Percentiles rank a stretch among this genome's conserved stretches.
These are phyloP conservation scores for Cucumis hystrix DNA, from an alignment of 306 rosid genomes.

Conservation along the genomic window DNA sequence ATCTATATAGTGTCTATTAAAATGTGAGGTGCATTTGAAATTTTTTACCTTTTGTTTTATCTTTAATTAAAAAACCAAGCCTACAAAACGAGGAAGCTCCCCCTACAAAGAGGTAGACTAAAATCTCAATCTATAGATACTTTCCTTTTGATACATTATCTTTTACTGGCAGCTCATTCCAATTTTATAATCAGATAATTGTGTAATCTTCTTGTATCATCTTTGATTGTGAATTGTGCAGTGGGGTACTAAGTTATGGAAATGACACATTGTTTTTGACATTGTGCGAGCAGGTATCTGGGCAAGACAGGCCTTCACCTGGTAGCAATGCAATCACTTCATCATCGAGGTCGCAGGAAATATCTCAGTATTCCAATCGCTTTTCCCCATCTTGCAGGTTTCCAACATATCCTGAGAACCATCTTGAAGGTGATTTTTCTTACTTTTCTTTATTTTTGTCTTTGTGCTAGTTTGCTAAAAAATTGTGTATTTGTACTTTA, in stretches of 20 bases:
- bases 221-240: too few species aligned
- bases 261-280: conserved; percentile 13
- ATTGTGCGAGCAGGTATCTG: conserved; percentile 53
- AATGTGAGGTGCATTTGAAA: neutral
- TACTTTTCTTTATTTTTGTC: neutral
- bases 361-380: conserved; percentile 21
- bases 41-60: too few species aligned
- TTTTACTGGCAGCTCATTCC: neutral
- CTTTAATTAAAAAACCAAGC: too few species aligned
- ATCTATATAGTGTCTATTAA: neutral
- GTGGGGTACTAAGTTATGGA: neutral
- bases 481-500: neutral
- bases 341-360: conserved; percentile 37
- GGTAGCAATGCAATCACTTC: conserved; percentile 28
- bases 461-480: neutral
- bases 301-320: conserved; percentile 52
- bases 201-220: neutral
- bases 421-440: conserved; percentile 39
- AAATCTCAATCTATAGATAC: neutral
- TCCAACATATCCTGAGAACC: conserved; percentile 33
- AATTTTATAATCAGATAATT: neutral
- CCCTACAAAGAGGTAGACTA: too few species aligned
- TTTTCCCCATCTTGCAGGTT: conserved; percentile 23
- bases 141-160: neutral
- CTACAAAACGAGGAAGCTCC: too few species aligned